Base-by-base conservation (phyloP, 768 basidiomycete genomes). In the Kwoniella pini region DNA sequence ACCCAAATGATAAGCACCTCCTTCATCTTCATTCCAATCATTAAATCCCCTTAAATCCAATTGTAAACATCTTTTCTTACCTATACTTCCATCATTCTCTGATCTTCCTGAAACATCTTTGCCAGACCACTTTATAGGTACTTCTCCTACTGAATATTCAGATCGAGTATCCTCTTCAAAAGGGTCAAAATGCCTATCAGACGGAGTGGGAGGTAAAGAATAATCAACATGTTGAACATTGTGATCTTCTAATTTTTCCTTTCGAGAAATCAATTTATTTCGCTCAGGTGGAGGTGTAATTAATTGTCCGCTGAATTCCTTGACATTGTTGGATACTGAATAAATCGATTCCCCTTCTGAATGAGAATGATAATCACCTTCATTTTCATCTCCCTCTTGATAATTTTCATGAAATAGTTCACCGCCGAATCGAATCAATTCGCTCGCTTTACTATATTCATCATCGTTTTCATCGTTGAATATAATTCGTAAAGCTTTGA, bases 51-150 rank as follows among this genome's bases (percentile, higher is more conserved):
- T 53, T 43, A 74, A 46, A 61, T 74, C 72, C 4, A 74, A 56
- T 52, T 74, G 72, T 26, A 74, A 48, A 64, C 72, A 74, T 21
- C 63, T 61, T 53, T 74, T 74, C 55, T 57, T 57, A 26, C 67
- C 63, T 31, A 36, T 54, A 42, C 19, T 31, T 49, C 22, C 54
- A 26, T 39, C 42, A 22, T 46, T 48, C 38, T 53, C 56, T 54
- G 40, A 13, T 24, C 45, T 17, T 43, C 49, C 33, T 9, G 22
- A 50, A 6, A n/a, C 24, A 38, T 36, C 31, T 44, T 48, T 49
- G 13, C 51, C 49, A 15, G 42, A 60, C 59, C 59, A 60, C 24
- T 36, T 28, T 39, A 60, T 60, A 17, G 59, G 59, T 30, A 60
- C 43, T 10, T 53, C 51, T 12, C 40, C 52, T 2, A 48, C 60